Conservation (phyloP, 805 yeast species). For the Saccharomycopsis sp. region DNA sequence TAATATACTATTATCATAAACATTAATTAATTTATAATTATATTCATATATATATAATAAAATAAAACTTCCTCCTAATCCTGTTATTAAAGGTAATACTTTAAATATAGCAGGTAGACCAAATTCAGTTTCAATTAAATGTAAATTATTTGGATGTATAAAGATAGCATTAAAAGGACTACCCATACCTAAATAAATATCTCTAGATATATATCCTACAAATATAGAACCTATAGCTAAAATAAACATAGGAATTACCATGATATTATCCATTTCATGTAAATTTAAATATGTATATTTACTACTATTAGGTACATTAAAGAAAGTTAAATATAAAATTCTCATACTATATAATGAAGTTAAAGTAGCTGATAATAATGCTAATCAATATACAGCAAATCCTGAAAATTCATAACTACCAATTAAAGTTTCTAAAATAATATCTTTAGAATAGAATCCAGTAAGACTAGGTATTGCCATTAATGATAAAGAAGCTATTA, state of each 20-base stretch:
- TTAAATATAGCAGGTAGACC: slow-evolving; percentile 18
- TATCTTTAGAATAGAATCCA: too few species aligned
- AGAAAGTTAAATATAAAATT: slow-evolving; percentile 20
- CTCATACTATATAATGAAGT: too few species aligned
- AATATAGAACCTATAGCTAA: slow-evolving; percentile 20
- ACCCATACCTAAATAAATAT: slow-evolving; percentile 21
- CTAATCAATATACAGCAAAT: too few species aligned
- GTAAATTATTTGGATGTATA: slow-evolving; percentile 20
- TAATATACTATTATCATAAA: slow-evolving; percentile 16
- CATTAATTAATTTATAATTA: slow-evolving; percentile 17
- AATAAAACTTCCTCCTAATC: slow-evolving; percentile 13
- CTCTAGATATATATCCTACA: slow-evolving; percentile 21
- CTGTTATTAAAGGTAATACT: slow-evolving; percentile 18
- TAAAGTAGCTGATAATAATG: too few species aligned
- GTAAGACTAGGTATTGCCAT: too few species aligned
- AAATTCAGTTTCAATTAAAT: slow-evolving; percentile 20
- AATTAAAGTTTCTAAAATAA: too few species aligned
- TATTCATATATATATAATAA: slow-evolving; percentile 19
- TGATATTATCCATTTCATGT: slow-evolving; percentile 18
- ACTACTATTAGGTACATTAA: slow-evolving; percentile 15
- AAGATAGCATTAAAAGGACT: slow-evolving; percentile 19
- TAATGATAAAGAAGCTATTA: too few species aligned
- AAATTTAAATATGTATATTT: slow-evolving; percentile 19
- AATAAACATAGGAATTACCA: slow-evolving; percentile 20
- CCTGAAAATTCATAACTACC: too few species aligned